Conservation (phyloP, 495 filamentous ascomycete genomes). For the Neurospora pannonica region DNA sequence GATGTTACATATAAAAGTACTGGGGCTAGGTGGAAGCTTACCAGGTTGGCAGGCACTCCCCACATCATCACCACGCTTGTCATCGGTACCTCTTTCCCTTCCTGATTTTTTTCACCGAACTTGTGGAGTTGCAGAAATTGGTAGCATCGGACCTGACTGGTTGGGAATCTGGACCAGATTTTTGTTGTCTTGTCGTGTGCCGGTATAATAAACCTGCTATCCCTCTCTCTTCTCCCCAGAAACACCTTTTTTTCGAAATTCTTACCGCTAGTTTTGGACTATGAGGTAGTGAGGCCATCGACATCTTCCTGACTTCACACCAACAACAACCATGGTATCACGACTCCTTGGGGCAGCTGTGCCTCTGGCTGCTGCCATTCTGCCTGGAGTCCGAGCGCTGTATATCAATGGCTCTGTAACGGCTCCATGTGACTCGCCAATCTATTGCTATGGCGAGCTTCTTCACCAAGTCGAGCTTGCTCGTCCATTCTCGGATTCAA, state of each 20-base stretch:
- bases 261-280: not conserved
- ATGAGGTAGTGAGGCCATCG: not conserved
- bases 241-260: not conserved
- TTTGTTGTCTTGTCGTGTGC: not conserved
- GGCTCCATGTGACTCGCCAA: slow-evolving; percentile 38
- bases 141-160: not conserved
- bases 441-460: slow-evolving; percentile 41
- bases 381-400: slow-evolving; percentile 19
- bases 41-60: not conserved
- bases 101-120: not conserved
- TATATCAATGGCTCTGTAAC: slow-evolving; percentile 38
- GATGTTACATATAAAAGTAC: not conserved
- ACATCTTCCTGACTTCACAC: not conserved
- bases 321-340: slow-evolving; percentile 6
- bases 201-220: not conserved
- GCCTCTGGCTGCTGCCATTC: slow-evolving; percentile 14
- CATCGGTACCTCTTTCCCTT: not conserved
- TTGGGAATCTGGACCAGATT: not conserved
- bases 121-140: not conserved
- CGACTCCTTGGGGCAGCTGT: slow-evolving; percentile 7
- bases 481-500: slow-evolving; percentile 39
- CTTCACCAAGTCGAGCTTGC: slow-evolving; percentile 39
- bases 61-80: not conserved
- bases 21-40: not conserved
- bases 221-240: not conserved